These are phyloP conservation scores for Candida parachauliodes DNA, from an alignment of 805 yeast genomes.

Conservation along the genomic window DNA sequence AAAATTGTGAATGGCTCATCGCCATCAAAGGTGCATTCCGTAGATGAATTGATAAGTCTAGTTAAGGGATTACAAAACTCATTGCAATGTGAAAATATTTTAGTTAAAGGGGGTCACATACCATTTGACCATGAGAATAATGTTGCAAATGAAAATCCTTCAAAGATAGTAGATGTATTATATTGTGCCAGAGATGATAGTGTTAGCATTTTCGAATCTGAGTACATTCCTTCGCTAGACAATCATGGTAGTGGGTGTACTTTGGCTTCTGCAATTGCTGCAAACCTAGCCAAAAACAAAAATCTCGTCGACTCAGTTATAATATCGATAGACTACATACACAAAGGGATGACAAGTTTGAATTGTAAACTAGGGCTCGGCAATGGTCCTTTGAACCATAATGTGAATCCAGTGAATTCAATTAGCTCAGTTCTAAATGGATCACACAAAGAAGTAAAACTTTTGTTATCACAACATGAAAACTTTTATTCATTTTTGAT, in stretches of 20 bases:
- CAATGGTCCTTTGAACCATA: slow-evolving; percentile 77
- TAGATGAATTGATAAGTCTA: slow-evolving; percentile 34
- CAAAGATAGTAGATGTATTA: slow-evolving; percentile 48
- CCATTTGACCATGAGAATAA: slow-evolving; percentile 33
- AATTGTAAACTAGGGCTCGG: slow-evolving; percentile 48
- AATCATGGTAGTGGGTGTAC: slow-evolving; percentile 95
- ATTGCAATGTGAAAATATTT: slow-evolving; percentile 47
- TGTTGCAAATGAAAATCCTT: not conserved
- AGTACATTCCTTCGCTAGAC: slow-evolving; percentile 43
- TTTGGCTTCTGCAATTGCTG: slow-evolving; percentile 73
- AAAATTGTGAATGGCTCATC: slow-evolving; percentile 17
- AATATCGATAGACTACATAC: slow-evolving; percentile 62
- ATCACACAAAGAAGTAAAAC: not conserved
- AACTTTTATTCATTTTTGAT: slow-evolving; percentile 40
- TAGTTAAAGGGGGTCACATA: slow-evolving; percentile 80
- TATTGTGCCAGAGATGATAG: slow-evolving; percentile 38
- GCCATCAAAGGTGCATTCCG: slow-evolving; percentile 10
- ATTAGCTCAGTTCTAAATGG: slow-evolving; percentile 10
- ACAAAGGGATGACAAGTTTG: slow-evolving; percentile 50
- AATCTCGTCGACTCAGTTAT: slow-evolving; percentile 48
- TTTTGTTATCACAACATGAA: not conserved
- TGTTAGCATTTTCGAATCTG: slow-evolving; percentile 45
- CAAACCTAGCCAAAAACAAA: slow-evolving; percentile 61
- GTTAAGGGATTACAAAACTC: slow-evolving; percentile 20
- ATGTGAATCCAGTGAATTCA: slow-evolving; percentile 27